Evolutionary conservation across 306 rosid genomes (phyloP), one percentile per base, ranked within the genome.

Genomic region (Lotus japonicus): DNA sequence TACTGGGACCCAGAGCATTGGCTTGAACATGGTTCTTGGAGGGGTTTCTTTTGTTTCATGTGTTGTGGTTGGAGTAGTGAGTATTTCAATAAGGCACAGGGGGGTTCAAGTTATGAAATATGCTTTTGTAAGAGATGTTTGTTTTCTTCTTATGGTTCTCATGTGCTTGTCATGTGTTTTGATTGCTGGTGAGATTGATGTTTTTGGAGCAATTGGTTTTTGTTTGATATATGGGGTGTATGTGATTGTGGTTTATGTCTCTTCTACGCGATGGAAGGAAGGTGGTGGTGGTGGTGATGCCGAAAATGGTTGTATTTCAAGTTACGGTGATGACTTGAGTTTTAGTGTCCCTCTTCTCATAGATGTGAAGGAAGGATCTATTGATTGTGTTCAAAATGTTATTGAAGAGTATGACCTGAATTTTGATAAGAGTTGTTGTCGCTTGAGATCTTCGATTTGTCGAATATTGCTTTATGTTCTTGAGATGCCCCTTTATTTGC

Each of bases 181-280:
- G 23, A 33, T 74, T 41, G 44, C 13, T 16, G 86, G 83, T 18
- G 59, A 62, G 64, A 65, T 82, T 55, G 71, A 73, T 48, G 7
- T 82, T 56, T 21, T 73, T 68, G 86, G 75, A 38, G 86, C 86
- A 26, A 44, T 82, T 68, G 78, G 77, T 59, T 82, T 78, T 70
- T 33, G 68, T 65, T 60, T 72, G 23, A 19, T 82, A 7, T 82
- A 82, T 74, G 10, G 31, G 3, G 73, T 74, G 21, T 82, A 82
- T 78, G 81, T 74, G 0, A 0, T 60, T 59, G 19, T 74, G 39
- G 83, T 78, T 39, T 81, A 36, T 56, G 50, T 71, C 46, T 77
- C 85, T 2, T 75, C 73, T 33, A 62, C 46, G 0, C 19, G 42
- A 45, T 52, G 60, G 73, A 74, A 78, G 26, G 38, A 19, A 1